Conservation (phyloP, 306 rosid species). For the Glycine soja region DNA sequence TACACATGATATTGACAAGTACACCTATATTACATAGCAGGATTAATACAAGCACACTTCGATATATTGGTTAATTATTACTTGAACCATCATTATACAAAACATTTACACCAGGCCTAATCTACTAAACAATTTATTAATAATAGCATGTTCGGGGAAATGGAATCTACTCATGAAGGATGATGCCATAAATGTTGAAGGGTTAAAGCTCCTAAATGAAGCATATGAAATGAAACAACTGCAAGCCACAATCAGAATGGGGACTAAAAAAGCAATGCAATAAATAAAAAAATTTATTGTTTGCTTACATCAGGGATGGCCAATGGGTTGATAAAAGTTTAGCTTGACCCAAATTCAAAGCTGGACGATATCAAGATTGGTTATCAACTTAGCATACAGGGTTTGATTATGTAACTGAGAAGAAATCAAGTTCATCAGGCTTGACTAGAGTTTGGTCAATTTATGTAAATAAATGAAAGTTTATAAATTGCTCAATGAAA, state of each 20-base stretch:
- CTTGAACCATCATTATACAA: not conserved
- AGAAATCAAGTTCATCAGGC: not conserved
- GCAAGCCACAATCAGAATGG: constrained; percentile 14
- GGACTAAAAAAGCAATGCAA: not conserved
- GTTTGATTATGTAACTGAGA: not conserved
- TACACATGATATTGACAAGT: not conserved
- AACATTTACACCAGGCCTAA: not conserved
- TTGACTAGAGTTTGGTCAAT: not conserved
- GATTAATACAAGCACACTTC: constrained; percentile 6
- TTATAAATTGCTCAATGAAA: not conserved
- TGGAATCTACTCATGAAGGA: not conserved
- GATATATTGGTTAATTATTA: not conserved
- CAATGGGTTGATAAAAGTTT: not conserved
- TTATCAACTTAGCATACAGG: not conserved
- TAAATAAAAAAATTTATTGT: not conserved
- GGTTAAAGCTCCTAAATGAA: not conserved
- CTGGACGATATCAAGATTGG: not conserved
- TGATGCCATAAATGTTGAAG: not conserved
- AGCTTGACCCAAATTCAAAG: not conserved
- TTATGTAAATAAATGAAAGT: not conserved
- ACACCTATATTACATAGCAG: not conserved
- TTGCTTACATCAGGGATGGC: too few species aligned
- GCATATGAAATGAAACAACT: constrained; percentile 19
- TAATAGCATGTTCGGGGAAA: not conserved
- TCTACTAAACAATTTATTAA: constrained; percentile 4